phyloP scores from a whole-genome alignment of 768 basidiomycete genomes.

The Lactarius quietus region DNA sequence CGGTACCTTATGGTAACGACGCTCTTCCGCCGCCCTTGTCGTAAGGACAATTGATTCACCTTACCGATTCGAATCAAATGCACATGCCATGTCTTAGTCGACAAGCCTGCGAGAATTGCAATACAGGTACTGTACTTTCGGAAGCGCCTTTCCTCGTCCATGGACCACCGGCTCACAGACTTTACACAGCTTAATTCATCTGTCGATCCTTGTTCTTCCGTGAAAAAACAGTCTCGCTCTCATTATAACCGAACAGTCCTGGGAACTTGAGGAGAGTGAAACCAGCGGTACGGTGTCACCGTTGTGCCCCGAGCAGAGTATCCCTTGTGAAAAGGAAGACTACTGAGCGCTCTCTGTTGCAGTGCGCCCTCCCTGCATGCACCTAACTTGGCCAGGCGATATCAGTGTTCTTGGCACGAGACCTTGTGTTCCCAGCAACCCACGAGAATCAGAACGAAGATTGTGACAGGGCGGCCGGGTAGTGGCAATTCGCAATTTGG shows the following conservation, averaged over 20 bases:
- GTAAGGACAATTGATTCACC: neutral
- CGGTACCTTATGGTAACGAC: neutral
- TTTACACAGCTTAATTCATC: neutral
- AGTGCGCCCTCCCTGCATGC: too few species aligned
- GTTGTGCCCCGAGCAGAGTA: neutral
- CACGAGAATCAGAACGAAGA: neutral
- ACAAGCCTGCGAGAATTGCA: conserved; percentile 2
- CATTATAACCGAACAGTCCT: neutral
- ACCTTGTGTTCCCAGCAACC: neutral
- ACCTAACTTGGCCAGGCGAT: neutral
- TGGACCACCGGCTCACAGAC: neutral
- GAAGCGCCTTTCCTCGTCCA: conserved; percentile 7
- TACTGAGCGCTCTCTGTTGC: neutral
- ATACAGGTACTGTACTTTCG: too few species aligned
- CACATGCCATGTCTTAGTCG: neutral
- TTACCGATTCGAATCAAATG: neutral
- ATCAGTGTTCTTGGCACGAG: neutral
- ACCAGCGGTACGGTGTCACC: neutral
- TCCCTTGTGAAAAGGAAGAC: neutral
- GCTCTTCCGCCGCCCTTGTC: conserved; percentile 4
- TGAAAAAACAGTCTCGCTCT: neutral
- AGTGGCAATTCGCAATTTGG: neutral
- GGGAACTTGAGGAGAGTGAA: neutral
- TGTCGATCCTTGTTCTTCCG: neutral
- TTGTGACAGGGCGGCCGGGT: neutral